phyloP scores from a whole-genome alignment of 1,139 yeast species.

The Yamadazyma diospyri region DNA sequence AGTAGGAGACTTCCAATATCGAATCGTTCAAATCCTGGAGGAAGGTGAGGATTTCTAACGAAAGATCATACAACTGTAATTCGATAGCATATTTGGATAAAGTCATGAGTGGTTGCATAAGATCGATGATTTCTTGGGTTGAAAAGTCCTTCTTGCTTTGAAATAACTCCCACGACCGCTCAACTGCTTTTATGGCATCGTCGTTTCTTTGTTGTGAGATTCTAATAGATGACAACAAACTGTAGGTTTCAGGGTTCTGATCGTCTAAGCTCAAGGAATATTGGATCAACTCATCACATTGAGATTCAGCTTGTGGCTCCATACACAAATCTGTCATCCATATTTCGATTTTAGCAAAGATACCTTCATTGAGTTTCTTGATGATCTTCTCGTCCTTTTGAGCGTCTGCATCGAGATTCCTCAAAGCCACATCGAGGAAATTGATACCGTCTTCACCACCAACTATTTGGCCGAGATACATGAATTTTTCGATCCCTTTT shows the following conservation, averaged over 20 bases:
- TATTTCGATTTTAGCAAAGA: constrained; percentile 85
- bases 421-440: constrained; percentile 64
- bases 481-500: constrained; percentile 72
- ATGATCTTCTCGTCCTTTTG: constrained; percentile 20
- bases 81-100: constrained; percentile 75
- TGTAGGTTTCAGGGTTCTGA: constrained; percentile 74
- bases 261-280: constrained; percentile 61
- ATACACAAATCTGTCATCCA: constrained; percentile 99
- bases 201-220: constrained; percentile 77
- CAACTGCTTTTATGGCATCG: constrained; percentile 71
- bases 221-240: constrained; percentile 80
- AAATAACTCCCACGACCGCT: constrained; percentile 72
- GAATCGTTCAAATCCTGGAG: constrained; percentile 80
- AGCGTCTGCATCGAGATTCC: constrained; percentile 39
- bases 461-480: constrained; percentile 85
- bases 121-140: constrained; percentile 54
- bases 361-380: constrained; percentile 64
- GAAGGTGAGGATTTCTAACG: constrained; percentile 55
- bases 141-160: constrained; percentile 35
- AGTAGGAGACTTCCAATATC: constrained; percentile 72
- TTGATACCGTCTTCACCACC: constrained; percentile 78
- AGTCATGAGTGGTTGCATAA: constrained; percentile 66
- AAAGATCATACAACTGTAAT: constrained; percentile 64
- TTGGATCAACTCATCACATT: constrained; percentile 71
- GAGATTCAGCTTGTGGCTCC: constrained; percentile 82